phyloP scores from a whole-genome alignment of 257 asterid genomes.

The Solanum etuberosum region DNA sequence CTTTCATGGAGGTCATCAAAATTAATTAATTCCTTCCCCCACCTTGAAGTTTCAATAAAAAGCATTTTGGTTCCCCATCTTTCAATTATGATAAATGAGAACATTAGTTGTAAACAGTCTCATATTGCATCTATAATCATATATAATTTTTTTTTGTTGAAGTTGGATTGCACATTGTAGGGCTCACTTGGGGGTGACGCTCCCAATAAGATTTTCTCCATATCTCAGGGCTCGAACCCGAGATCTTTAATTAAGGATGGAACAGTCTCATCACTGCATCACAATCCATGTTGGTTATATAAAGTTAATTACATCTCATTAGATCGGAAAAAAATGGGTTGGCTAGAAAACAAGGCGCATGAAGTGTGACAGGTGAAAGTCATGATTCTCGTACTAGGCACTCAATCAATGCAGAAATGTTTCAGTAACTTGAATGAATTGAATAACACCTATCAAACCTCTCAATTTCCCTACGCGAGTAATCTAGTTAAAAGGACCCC shows the following conservation, averaged over 20 bases:
- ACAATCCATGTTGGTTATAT: too few relatives aligned
- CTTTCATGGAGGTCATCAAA: not conserved
- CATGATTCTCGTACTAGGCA: not conserved
- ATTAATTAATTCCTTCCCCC: not conserved
- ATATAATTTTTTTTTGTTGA: not conserved
- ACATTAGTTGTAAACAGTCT: not conserved
- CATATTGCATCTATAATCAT: not conserved
- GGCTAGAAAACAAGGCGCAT: not conserved
- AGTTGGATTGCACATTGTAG: too few relatives aligned
- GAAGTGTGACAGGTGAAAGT: not conserved
- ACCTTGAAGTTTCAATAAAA: not conserved
- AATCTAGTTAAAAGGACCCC: not conserved
- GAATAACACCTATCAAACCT: too few relatives aligned
- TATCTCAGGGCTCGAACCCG: not conserved
- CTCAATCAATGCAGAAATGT: not conserved
- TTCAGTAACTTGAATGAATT: not conserved
- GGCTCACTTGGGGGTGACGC: fast-evolving
- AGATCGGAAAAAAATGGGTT: not conserved
- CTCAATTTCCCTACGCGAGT: too few relatives aligned
- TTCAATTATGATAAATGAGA: not conserved
- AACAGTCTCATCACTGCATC: not conserved
- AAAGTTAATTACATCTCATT: not conserved
- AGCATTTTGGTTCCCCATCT: not conserved
- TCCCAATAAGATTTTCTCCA: too few relatives aligned
- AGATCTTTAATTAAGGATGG: not conserved